phyloP scores from a whole-genome alignment of 1,284 basidiomycete genomes.

The Ganoderma lucidum region DNA sequence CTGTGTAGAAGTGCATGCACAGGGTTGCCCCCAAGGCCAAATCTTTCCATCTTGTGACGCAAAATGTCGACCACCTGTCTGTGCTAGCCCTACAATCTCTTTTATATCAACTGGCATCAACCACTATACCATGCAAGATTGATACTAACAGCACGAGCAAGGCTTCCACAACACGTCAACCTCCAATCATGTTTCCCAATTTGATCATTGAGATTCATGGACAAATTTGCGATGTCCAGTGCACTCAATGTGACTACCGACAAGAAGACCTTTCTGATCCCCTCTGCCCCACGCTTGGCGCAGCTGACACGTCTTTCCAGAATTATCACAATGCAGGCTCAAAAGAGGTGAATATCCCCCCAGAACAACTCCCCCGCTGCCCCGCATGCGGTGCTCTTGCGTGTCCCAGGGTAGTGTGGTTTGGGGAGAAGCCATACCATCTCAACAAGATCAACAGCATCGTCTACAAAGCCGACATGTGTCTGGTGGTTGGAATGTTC shows the following conservation, averaged over 20 bases:
- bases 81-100: slow-evolving; percentile 36
- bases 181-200: not conserved
- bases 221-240: slow-evolving; percentile 40
- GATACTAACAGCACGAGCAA: not conserved
- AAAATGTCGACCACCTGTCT: slow-evolving; percentile 51
- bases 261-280: slow-evolving; percentile 36
- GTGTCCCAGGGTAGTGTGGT: slow-evolving; percentile 52
- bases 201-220: slow-evolving; percentile 47
- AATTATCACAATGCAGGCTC: slow-evolving; percentile 31
- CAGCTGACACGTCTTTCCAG: slow-evolving; percentile 26
- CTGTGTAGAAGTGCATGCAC: slow-evolving; percentile 31
- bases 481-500: slow-evolving; percentile 50
- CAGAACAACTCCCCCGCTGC: slow-evolving; percentile 45
- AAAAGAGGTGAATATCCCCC: slow-evolving; percentile 35
- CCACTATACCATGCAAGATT: not conserved
- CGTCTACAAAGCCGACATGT: slow-evolving; percentile 45
- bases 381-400: slow-evolving; percentile 41
- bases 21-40: slow-evolving; percentile 35
- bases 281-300: slow-evolving; percentile 41
- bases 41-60: slow-evolving; percentile 45
- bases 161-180: not conserved
- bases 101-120: not conserved
- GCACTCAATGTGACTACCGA: slow-evolving; percentile 30
- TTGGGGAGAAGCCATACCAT: slow-evolving; percentile 43
- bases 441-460: slow-evolving; percentile 41